A percentile compares a stretch with the other conserved stretches of the same genome.
These are phyloP conservation scores for Neodidymelliopsis sp. DNA, from an alignment of 2,329 filamentous ascomycete species.

Conservation along the genomic window DNA sequence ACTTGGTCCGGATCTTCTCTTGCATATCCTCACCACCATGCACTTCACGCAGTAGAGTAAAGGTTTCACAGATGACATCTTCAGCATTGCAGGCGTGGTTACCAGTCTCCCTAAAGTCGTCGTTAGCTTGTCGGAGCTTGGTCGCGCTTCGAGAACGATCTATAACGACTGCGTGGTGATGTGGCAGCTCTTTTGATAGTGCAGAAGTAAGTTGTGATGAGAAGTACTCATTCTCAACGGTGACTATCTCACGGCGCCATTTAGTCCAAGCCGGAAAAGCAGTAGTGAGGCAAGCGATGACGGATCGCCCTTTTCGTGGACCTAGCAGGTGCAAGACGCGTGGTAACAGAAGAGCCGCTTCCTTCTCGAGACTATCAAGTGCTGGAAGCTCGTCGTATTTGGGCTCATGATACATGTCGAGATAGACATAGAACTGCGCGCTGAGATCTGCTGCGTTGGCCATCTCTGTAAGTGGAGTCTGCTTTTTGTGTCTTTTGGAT, in stretches of 20 bases:
- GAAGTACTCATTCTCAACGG: neutral
- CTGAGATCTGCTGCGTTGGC: neutral
- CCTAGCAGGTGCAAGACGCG: neutral
- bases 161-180: slow-evolving; percentile 3
- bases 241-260: slow-evolving; percentile 3
- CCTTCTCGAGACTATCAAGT: neutral
- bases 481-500: neutral
- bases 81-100: slow-evolving; percentile 1
- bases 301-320: neutral
- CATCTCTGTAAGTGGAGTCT: neutral
- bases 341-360: neutral
- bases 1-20: neutral
- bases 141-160: slow-evolving; percentile 9
- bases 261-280: slow-evolving; percentile 7
- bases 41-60: neutral
- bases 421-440: slow-evolving; percentile 10
- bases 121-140: slow-evolving; percentile 1
- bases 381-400: slow-evolving; percentile 5
- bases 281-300: neutral
- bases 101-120: slow-evolving; percentile 3
- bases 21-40: neutral
- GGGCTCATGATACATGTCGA: slow-evolving; percentile 3
- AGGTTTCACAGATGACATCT: slow-evolving; percentile 2
- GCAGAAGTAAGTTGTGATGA: too few species aligned
- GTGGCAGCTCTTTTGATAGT: neutral